Conservation (phyloP, 805 yeast species). For the Wickerhamiella nectarea region DNA sequence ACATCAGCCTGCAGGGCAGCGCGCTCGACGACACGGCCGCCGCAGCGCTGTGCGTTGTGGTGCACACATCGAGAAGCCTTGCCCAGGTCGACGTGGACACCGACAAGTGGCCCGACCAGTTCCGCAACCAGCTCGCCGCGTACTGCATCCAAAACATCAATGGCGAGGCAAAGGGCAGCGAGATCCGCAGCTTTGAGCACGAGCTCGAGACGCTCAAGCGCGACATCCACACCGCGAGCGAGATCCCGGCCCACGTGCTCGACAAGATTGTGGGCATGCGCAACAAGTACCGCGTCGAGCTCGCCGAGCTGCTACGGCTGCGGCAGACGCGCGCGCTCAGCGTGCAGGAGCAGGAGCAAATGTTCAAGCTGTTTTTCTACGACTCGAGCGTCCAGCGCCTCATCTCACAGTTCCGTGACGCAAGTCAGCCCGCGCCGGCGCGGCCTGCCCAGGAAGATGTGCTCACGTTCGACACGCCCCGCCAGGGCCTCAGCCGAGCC, state of each 20-base stretch:
- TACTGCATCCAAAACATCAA: slow-evolving; percentile 66
- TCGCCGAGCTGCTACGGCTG: slow-evolving; percentile 15
- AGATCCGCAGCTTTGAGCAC: slow-evolving; percentile 12
- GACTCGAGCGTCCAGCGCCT: slow-evolving; percentile 17
- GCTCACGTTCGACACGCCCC: slow-evolving; percentile 15
- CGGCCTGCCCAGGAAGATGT: slow-evolving; percentile 11
- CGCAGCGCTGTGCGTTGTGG: slow-evolving; percentile 54
- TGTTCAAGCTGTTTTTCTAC: slow-evolving; percentile 18
- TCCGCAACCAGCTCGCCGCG: slow-evolving; percentile 60
- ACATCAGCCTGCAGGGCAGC: slow-evolving; percentile 57
- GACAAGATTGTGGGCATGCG: slow-evolving; percentile 16
- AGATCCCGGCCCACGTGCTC: slow-evolving; percentile 7
- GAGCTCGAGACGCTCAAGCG: background rate
- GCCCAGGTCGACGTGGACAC: slow-evolving; percentile 56
- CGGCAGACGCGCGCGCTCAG: slow-evolving; percentile 14
- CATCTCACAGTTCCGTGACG: slow-evolving; percentile 7
- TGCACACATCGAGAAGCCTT: slow-evolving; percentile 51
- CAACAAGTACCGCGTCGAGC: slow-evolving; percentile 12
- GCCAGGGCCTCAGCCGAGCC: slow-evolving; percentile 19
- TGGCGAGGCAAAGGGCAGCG: slow-evolving; percentile 19
- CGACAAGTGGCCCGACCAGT: slow-evolving; percentile 43
- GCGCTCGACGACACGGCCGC: slow-evolving; percentile 44
- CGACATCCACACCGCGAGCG: background rate
- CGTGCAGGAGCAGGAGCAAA: slow-evolving; percentile 18
- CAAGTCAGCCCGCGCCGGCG: background rate